Conservation (phyloP, 371 early-diverging fungal genomes). For the Mortierella sp. region DNA sequence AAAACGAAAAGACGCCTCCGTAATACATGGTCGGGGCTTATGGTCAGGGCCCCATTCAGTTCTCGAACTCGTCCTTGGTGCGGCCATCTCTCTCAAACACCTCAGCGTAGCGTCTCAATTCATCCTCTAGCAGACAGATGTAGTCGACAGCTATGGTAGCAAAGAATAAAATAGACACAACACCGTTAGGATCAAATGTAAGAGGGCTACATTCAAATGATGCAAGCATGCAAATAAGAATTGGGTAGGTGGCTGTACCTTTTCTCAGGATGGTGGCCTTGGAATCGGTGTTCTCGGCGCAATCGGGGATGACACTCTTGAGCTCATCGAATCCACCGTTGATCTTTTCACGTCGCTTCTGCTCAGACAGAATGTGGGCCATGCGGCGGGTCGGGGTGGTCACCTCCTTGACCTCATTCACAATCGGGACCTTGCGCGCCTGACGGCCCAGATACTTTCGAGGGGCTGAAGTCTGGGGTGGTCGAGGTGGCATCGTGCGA, state of each 20-base stretch:
- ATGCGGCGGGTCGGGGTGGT: constrained; percentile 52
- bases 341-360: constrained; percentile 62
- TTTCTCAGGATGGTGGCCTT: constrained; percentile 34
- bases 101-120: constrained; percentile 13
- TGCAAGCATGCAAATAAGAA: background rate
- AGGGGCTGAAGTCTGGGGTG: constrained; percentile 35
- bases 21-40: background rate
- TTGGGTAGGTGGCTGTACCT: background rate
- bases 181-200: background rate
- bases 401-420: constrained; percentile 30
- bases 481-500: constrained; percentile 21
- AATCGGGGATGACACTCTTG: constrained; percentile 57
- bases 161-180: background rate
- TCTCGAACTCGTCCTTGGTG: constrained; percentile 4
- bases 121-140: constrained; percentile 29
- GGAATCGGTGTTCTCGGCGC: constrained; percentile 35
- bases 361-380: constrained; percentile 61
- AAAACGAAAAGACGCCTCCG: background rate
- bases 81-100: background rate
- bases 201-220: background rate
- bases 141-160: constrained; percentile 45
- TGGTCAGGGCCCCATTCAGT: background rate
- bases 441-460: constrained; percentile 49
- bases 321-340: constrained; percentile 62
- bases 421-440: constrained; percentile 23